Conservation (phyloP, 208 protist genomes). For the Trypanosoma conorhini region DNA sequence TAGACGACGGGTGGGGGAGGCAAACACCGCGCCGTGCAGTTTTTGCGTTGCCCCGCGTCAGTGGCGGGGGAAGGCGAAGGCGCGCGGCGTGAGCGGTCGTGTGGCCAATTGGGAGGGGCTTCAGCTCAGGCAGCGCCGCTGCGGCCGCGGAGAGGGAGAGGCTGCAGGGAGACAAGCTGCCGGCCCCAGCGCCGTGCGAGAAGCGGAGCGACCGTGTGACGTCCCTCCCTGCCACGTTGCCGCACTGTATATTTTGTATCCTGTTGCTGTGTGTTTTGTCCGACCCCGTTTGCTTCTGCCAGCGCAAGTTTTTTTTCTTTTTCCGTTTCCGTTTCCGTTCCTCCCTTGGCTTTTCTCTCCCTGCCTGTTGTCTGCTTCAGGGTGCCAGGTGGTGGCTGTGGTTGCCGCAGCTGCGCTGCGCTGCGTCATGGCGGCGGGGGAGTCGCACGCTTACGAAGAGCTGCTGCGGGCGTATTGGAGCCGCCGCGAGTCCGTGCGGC, state of each 20-base stretch:
- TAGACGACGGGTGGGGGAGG: neutral
- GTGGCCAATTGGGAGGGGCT: too few relatives aligned
- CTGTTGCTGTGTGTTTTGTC: neutral
- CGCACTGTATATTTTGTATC: neutral
- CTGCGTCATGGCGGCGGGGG: neutral
- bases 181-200: too few relatives aligned
- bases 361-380: neutral
- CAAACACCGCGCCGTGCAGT: neutral
- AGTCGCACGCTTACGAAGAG: slow-evolving; percentile 18
- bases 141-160: too few relatives aligned
- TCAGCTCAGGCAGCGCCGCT: too few relatives aligned
- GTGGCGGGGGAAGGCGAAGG: neutral
- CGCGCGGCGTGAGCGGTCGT: too few relatives aligned
- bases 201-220: too few relatives aligned
- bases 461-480: slow-evolving; percentile 48
- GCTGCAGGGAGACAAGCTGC: too few relatives aligned
- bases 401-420: neutral
- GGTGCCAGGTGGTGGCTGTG: neutral
- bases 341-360: neutral
- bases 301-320: neutral
- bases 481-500: slow-evolving; percentile 37
- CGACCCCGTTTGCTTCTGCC: neutral
- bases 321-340: neutral
- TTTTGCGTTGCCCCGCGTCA: neutral
- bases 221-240: too few relatives aligned